Percentiles rank a stretch among this genome's conserved stretches.
These are phyloP conservation scores for Ophiocordyceps polyrhachis-furcata DNA, from an alignment of 2,329 filamentous ascomycete species.

Conservation along the genomic window DNA sequence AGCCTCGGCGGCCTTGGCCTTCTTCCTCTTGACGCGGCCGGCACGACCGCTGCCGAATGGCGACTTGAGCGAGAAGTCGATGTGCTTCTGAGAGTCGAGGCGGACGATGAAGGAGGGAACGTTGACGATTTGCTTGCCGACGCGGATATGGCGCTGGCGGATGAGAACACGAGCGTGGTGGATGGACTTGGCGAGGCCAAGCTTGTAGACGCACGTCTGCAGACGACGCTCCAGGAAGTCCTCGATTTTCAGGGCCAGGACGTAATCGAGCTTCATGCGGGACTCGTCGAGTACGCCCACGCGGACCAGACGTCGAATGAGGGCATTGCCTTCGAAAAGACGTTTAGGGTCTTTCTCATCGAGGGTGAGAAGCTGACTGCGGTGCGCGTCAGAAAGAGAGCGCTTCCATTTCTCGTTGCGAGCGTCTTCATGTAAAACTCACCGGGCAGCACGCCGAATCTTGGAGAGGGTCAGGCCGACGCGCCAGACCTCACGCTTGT, in stretches of 20 bases:
- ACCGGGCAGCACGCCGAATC: constrained; percentile 99
- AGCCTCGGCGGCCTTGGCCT: constrained; percentile 89
- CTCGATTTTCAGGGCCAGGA: constrained; percentile 95
- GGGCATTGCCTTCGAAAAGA: constrained; percentile 99
- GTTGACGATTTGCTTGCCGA: constrained; percentile 99
- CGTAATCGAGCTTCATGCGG: constrained; percentile 99
- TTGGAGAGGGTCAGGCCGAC: constrained; percentile 99
- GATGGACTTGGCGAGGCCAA: constrained; percentile 98
- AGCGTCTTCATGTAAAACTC: constrained; percentile 13
- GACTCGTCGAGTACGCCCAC: constrained; percentile 99
- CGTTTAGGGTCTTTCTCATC: constrained; percentile 99
- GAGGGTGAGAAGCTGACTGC: constrained; percentile 96
- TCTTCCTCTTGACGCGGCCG: constrained; percentile 98
- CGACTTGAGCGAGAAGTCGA: constrained; percentile 95
- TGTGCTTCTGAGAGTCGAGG: constrained; percentile 99
- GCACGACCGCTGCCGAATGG: constrained; percentile 94
- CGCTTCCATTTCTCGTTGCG: background rate
- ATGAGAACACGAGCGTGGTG: constrained; percentile 99
- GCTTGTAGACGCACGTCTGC: constrained; percentile 99
- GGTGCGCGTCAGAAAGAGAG: constrained; percentile 7
- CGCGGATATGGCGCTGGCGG: constrained; percentile 98
- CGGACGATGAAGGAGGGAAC: constrained; percentile 98
- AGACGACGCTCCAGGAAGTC: constrained; percentile 99
- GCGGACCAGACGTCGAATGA: constrained; percentile 99
- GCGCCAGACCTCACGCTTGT: constrained; percentile 99